phyloP scores from a whole-genome alignment of 2,329 filamentous ascomycete species.

The Cladosporium sp. region DNA sequence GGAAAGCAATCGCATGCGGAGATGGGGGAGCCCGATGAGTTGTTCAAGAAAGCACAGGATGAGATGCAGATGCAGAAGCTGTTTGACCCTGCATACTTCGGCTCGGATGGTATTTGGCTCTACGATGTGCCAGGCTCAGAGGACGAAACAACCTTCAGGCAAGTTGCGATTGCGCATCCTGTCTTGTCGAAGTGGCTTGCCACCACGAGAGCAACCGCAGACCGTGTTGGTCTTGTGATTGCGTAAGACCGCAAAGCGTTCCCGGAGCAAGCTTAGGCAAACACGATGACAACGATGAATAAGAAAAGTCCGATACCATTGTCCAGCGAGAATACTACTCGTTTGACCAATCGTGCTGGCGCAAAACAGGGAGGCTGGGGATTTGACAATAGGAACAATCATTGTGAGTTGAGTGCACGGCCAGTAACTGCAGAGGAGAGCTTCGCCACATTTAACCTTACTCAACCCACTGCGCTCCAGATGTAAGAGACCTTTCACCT shows the following conservation, averaged over 20 bases:
- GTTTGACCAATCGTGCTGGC: not conserved
- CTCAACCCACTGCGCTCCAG: not conserved
- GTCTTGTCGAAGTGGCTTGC: constrained; percentile 62
- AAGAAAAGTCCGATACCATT: not conserved
- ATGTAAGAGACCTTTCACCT: not conserved
- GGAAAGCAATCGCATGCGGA: constrained; percentile 27
- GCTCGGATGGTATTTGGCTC: constrained; percentile 69
- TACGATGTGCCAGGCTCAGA: constrained; percentile 51
- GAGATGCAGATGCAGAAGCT: constrained; percentile 55
- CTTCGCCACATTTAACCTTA: not conserved
- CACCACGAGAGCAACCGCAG: constrained; percentile 2
- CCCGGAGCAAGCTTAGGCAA: not conserved
- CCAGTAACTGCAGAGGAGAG: not conserved
- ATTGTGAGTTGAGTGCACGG: not conserved
- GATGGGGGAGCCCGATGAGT: constrained; percentile 8
- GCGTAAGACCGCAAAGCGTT: not conserved
- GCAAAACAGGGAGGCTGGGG: not conserved
- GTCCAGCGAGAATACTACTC: not conserved
- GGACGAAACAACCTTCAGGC: constrained; percentile 55
- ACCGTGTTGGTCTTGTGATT: not conserved
- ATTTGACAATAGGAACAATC: not conserved
- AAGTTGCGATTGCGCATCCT: constrained; percentile 69
- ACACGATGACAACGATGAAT: not conserved
- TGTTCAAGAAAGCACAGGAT: constrained; percentile 39
- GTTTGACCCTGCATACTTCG: constrained; percentile 67